Percentiles rank a stretch among this genome's conserved stretches.
Conservation (phyloP, 164 flowering plant genomes). For the Vitis labrusca region DNA sequence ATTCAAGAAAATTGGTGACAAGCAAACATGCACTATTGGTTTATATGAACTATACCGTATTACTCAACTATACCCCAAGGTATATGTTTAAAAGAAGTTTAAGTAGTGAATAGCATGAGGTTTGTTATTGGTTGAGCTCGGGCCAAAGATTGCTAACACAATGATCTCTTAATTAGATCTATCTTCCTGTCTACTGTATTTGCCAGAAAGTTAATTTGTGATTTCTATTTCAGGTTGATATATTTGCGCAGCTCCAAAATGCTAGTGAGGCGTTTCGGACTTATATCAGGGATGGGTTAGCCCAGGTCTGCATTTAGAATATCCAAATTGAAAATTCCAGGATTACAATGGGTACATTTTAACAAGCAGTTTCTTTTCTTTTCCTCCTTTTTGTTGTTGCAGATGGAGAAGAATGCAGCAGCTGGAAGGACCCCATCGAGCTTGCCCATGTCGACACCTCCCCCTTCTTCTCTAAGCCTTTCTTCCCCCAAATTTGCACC, state of each 20-base stretch:
- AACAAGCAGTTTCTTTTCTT: background rate
- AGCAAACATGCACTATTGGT: constrained; percentile 95
- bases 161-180: too few species aligned
- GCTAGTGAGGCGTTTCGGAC: constrained; percentile 99
- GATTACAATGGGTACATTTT: background rate
- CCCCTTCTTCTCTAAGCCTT: constrained; percentile 62
- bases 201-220: background rate
- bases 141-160: too few species aligned
- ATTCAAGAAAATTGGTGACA: constrained; percentile 98
- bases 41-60: constrained; percentile 88
- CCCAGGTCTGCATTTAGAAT: constrained; percentile 58
- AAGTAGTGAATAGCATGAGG: too few species aligned
- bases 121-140: too few species aligned
- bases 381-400: constrained; percentile 16
- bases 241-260: constrained; percentile 97
- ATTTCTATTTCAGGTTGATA: constrained; percentile 72
- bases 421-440: constrained; percentile 95
- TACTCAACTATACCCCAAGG: constrained; percentile 94
- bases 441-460: constrained; percentile 89
- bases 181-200: background rate
- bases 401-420: constrained; percentile 98
- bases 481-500: constrained; percentile 85
- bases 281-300: constrained; percentile 94
- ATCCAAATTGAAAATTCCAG: background rate
- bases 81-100: background rate